Evolutionary conservation across 176 grass and related monocot species (phyloP).

Genomic region (Aegilops speltoides): DNA sequence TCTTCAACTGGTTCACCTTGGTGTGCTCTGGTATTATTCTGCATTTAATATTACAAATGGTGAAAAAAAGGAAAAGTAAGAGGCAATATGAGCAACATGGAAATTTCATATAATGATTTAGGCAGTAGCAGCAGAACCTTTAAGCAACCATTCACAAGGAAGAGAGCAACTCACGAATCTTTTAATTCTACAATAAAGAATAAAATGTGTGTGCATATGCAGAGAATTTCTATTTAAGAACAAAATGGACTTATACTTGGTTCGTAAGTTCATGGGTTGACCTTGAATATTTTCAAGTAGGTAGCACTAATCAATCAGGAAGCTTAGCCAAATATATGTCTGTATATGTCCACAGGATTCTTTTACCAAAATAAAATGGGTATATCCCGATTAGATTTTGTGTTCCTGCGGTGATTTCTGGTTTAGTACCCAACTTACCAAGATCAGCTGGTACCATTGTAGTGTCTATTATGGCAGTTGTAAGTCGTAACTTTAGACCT

Average conservation of each 20-base stretch:
- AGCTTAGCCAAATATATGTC: not conserved
- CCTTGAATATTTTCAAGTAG: not conserved
- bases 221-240: slow-evolving; percentile 23
- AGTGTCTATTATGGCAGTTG: not conserved
- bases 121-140: not conserved
- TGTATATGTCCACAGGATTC: not conserved
- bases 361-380: not conserved
- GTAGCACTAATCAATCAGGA: not conserved
- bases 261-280: not conserved
- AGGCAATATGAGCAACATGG: slow-evolving; percentile 22
- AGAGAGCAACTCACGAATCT: slow-evolving; percentile 5
- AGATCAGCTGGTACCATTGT: not conserved
- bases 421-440: not conserved
- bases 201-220: not conserved
- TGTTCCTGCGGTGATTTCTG: not conserved
- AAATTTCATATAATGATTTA: not conserved
- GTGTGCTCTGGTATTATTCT: slow-evolving; percentile 80
- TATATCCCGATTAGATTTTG: not conserved
- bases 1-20: slow-evolving; percentile 60
- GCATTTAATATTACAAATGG: slow-evolving; percentile 60
- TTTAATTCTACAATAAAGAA: not conserved
- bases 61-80: slow-evolving; percentile 52
- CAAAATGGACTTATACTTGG: not conserved
- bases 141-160: not conserved
- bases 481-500: not conserved